These are phyloP conservation scores for Hibiscus mutabilis DNA, from an alignment of 345 rosid species.

Conservation along the genomic window DNA sequence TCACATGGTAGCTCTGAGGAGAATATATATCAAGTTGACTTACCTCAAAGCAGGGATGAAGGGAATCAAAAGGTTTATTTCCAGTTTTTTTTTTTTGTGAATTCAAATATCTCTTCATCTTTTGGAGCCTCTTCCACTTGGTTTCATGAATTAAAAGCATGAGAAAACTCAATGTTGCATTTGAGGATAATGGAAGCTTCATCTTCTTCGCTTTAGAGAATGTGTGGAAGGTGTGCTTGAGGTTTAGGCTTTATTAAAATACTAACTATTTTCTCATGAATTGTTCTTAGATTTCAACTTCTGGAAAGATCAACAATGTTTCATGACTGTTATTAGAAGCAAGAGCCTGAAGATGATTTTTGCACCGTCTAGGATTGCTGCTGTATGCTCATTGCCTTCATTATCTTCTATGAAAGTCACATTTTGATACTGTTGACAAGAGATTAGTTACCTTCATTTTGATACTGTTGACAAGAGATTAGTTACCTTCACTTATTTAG, in stretches of 20 bases:
- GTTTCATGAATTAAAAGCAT: too few relatives aligned
- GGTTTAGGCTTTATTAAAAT: background rate
- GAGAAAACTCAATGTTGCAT: too few relatives aligned
- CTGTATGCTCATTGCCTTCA: conserved; percentile 23
- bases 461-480: too few relatives aligned
- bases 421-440: too few relatives aligned
- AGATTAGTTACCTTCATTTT: too few relatives aligned
- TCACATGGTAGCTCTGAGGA: conserved; percentile 11
- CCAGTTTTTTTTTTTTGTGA: background rate
- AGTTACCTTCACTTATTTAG: too few relatives aligned
- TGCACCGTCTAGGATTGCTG: conserved; percentile 55
- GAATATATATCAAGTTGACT: conserved; percentile 27
- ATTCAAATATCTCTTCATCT: too few relatives aligned
- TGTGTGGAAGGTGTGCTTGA: background rate
- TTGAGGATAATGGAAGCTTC: background rate
- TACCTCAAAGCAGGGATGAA: conserved; percentile 32
- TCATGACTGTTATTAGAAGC: conserved; percentile 16
- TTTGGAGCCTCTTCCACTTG: too few relatives aligned
- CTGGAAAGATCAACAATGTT: conserved; percentile 24
- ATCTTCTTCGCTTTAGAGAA: background rate
- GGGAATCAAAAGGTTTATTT: background rate
- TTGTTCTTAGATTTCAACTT: conserved; percentile 23
- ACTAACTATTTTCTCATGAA: background rate
- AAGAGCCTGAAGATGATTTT: conserved; percentile 40
- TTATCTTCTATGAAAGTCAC: background rate